These are phyloP conservation scores for Triticum urartu DNA, from an alignment of 176 grass and related monocot genomes.

Conservation along the genomic window DNA sequence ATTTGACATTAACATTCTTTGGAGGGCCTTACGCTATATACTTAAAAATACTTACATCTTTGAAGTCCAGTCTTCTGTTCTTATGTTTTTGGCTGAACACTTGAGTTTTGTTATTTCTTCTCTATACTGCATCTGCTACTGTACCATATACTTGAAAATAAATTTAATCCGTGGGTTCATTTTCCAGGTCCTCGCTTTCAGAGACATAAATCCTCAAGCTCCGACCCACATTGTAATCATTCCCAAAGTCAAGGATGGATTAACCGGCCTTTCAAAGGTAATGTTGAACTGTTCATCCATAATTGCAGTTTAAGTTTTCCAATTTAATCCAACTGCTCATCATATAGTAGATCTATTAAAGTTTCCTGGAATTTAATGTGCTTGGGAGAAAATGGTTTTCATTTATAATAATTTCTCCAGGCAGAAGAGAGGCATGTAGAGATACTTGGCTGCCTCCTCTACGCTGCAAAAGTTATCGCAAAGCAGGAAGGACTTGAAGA, in stretches of 20 bases:
- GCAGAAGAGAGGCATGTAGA: constrained; percentile 91
- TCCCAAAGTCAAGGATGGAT: constrained; percentile 86
- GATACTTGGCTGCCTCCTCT: constrained; percentile 78
- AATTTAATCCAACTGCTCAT: background rate
- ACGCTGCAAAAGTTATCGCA: constrained; percentile 77
- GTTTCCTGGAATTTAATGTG: background rate
- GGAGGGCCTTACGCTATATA: background rate
- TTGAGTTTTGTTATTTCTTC: background rate
- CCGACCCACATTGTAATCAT: constrained; percentile 78
- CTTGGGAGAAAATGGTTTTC: background rate
- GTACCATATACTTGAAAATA: background rate
- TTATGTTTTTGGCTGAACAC: background rate
- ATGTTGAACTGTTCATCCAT: background rate
- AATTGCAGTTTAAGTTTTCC: background rate
- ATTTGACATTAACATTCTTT: background rate
- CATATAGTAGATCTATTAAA: background rate
- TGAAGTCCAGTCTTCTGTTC: background rate
- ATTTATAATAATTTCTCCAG: constrained; percentile 22
- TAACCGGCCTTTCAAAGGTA: constrained; percentile 90
- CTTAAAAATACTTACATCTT: background rate
- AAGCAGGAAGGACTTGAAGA: constrained; percentile 93
- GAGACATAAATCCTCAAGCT: constrained; percentile 89
- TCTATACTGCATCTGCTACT: background rate
- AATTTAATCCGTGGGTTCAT: background rate
- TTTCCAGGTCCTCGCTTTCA: constrained; percentile 79